A percentile compares a stretch with the other conserved stretches of the same genome.
These are phyloP conservation scores for Russula vinacea DNA, from an alignment of 768 basidiomycete genomes.

Conservation along the genomic window DNA sequence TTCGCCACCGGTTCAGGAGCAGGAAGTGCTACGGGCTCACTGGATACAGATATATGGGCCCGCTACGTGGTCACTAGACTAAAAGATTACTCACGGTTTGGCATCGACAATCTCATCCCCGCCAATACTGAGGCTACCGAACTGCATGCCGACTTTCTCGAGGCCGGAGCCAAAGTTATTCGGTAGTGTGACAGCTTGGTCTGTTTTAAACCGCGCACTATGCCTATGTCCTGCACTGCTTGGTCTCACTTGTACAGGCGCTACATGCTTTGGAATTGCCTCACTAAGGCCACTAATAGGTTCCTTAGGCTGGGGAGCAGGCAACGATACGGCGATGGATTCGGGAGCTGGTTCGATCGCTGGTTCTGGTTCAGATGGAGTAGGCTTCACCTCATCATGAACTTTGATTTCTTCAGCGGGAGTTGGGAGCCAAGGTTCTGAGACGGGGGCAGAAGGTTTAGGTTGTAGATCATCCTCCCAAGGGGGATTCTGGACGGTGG, in stretches of 20 bases:
- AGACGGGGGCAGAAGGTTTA: constrained; percentile 36
- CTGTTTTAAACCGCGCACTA: constrained; percentile 69
- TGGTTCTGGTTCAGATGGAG: constrained; percentile 11
- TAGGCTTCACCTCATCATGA: constrained; percentile 23
- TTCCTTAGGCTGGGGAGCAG: constrained; percentile 31
- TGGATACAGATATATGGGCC: neutral
- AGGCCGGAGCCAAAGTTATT: constrained; percentile 56
- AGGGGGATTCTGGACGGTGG: constrained; percentile 59
- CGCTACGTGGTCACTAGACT: neutral
- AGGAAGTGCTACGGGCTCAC: constrained; percentile 32
- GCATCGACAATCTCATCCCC: constrained; percentile 59
- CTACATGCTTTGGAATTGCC: constrained; percentile 38
- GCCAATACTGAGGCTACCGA: constrained; percentile 76
- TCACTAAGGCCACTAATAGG: constrained; percentile 30
- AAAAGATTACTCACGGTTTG: constrained; percentile 44
- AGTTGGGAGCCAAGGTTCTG: constrained; percentile 37
- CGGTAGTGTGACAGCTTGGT: constrained; percentile 78
- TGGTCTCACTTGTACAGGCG: constrained; percentile 49
- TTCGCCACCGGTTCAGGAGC: constrained; percentile 29
- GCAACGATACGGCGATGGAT: constrained; percentile 33
- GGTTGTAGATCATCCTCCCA: constrained; percentile 68
- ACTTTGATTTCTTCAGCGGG: constrained; percentile 20
- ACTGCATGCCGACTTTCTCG: constrained; percentile 87
- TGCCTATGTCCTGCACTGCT: constrained; percentile 52
- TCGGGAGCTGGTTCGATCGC: constrained; percentile 36